These are phyloP conservation scores for Geranium brycei DNA, from an alignment of 345 rosid genomes.

Conservation along the genomic window DNA sequence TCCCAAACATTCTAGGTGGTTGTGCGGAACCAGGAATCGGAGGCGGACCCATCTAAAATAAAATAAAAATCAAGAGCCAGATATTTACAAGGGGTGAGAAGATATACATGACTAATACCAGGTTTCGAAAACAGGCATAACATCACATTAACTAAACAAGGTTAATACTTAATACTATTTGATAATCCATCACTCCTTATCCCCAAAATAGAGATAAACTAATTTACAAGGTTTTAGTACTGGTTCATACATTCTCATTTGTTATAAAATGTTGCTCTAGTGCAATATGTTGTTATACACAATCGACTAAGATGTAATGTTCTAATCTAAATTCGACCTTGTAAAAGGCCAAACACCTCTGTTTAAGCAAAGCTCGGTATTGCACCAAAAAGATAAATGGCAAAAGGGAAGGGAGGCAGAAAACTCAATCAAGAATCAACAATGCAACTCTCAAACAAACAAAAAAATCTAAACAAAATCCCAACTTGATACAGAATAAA, in stretches of 20 bases:
- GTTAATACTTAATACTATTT: too few relatives aligned
- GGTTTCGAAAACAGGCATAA: background rate
- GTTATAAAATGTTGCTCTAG: background rate
- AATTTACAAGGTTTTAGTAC: too few relatives aligned
- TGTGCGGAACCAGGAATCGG: conserved; percentile 48
- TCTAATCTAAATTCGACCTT: background rate
- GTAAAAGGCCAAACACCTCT: background rate
- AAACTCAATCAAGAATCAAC: background rate
- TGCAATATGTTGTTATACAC: too few relatives aligned
- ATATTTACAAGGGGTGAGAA: conserved; percentile 1
- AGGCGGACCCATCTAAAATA: conserved; percentile 42
- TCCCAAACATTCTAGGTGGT: conserved; percentile 65
- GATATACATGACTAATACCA: background rate
- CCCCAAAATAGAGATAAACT: background rate
- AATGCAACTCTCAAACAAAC: background rate
- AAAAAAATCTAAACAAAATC: background rate
- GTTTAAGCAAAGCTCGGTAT: background rate
- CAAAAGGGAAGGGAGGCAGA: background rate
- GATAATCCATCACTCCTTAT: background rate
- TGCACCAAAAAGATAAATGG: background rate
- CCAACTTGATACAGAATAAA: background rate
- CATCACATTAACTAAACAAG: background rate
- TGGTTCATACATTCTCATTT: too few relatives aligned
- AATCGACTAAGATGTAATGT: too few relatives aligned
- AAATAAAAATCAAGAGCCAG: conserved; percentile 5